phyloP scores from a whole-genome alignment of 1,284 basidiomycete genomes.

The Ustilago sp. region DNA sequence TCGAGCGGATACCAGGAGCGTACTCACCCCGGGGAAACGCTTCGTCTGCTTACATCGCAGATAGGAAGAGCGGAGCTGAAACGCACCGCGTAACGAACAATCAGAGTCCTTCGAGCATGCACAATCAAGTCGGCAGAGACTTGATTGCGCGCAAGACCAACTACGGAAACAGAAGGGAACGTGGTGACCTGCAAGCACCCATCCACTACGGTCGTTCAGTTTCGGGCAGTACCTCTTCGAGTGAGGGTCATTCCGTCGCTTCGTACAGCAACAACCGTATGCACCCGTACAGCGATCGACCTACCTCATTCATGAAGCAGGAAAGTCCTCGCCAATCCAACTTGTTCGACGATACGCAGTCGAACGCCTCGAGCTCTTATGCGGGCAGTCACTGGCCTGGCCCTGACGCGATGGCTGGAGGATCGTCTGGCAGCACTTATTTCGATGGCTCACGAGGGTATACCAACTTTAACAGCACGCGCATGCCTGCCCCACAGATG shows the following conservation, averaged over 20 bases:
- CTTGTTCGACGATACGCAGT: constrained; percentile 5
- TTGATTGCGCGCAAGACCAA: constrained; percentile 11
- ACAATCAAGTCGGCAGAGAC: constrained; percentile 23
- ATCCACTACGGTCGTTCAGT: constrained; percentile 22
- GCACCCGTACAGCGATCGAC: constrained; percentile 36
- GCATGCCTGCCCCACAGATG: constrained; percentile 6
- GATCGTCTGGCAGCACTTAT: constrained; percentile 10
- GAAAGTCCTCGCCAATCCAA: constrained; percentile 19
- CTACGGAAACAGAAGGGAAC: constrained; percentile 18
- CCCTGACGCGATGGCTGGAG: constrained; percentile 6
- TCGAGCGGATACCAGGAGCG: constrained; percentile 17
- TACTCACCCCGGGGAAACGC: constrained; percentile 11
- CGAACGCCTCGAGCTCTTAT: constrained; percentile 5
- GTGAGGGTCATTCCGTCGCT: constrained; percentile 7
- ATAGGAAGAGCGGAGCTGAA: constrained; percentile 17
- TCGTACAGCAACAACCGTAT: constrained; percentile 28
- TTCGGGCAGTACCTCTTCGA: constrained; percentile 1
- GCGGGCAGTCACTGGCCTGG: constrained; percentile 27
- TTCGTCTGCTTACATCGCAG: constrained; percentile 7
- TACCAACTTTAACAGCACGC: not conserved
- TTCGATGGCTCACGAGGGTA: constrained; percentile 18
- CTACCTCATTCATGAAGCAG: constrained; percentile 13
- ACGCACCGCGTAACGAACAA: not conserved
- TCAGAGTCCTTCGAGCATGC: constrained; percentile 6
- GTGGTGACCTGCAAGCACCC: constrained; percentile 5